Evolutionary conservation across 1,284 basidiomycete species (phyloP).

Genomic region (Meira miltonrushii): DNA sequence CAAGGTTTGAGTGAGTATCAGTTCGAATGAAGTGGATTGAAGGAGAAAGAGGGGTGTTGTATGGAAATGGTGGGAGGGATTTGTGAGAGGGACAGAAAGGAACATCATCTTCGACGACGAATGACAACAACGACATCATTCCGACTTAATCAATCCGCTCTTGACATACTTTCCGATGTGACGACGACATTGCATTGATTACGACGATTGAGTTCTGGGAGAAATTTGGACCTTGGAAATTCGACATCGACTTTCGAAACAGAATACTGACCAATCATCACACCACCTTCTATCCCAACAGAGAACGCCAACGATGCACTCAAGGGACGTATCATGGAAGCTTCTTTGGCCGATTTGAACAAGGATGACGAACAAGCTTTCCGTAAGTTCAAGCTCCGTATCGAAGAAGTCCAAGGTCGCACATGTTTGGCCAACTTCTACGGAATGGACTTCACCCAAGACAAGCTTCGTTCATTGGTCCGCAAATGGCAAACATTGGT

Average conservation of each 20-base stretch:
- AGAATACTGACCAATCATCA: neutral
- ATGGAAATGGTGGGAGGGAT: neutral
- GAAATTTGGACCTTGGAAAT: too few species aligned
- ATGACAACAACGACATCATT: neutral
- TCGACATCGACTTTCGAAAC: neutral
- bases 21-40: neutral
- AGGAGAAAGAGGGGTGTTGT: neutral
- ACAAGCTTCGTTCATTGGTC: constrained; percentile 98
- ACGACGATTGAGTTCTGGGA: too few species aligned
- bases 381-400: constrained; percentile 97
- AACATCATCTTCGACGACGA: neutral
- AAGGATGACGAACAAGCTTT: constrained; percentile 99
- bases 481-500: constrained; percentile 99
- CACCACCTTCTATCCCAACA: constrained; percentile 50
- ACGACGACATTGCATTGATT: neutral
- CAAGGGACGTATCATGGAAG: constrained; percentile 92
- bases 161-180: neutral
- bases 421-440: constrained; percentile 99
- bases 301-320: constrained; percentile 98
- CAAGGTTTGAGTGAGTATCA: constrained; percentile 83
- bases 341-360: constrained; percentile 96
- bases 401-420: constrained; percentile 97
- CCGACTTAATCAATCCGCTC: neutral
- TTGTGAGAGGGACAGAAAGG: neutral
- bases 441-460: constrained; percentile 99